A percentile compares a stretch with the other conserved stretches of the same genome.
Conservation (phyloP, 169 alveolate species). For the Eimeria necatrix region DNA sequence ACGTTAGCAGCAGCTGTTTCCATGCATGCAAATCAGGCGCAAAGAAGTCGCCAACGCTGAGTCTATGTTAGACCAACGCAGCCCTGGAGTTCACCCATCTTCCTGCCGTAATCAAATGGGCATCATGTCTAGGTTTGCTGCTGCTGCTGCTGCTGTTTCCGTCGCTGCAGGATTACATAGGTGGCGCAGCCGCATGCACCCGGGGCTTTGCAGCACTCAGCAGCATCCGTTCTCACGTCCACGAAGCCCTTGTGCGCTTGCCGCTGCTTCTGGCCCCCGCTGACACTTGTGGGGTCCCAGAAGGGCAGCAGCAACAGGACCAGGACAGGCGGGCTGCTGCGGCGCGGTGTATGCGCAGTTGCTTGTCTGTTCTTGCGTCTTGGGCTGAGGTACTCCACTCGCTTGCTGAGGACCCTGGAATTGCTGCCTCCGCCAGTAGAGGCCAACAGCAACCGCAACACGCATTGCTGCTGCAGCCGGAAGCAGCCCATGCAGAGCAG, state of each 20-base stretch:
- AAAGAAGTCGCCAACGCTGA: too few species aligned
- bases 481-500: slow-evolving; percentile 51
- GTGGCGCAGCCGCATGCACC: slow-evolving; percentile 47
- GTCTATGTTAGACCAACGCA: too few species aligned
- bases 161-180: slow-evolving; percentile 30
- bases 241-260: slow-evolving; percentile 2
- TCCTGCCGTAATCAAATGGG: too few species aligned
- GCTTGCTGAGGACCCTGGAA: background rate
- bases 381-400: slow-evolving; percentile 47
- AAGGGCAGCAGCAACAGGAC: slow-evolving; percentile 35
- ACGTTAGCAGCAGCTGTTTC: too few species aligned
- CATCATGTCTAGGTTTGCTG: background rate
- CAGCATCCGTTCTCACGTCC: slow-evolving; percentile 46
- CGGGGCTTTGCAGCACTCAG: slow-evolving; percentile 48
- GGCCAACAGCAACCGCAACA: slow-evolving; percentile 46
- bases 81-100: too few species aligned
- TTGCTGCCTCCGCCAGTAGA: slow-evolving; percentile 25
- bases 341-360: slow-evolving; percentile 37
- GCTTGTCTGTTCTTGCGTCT: slow-evolving; percentile 14
- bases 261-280: slow-evolving; percentile 24
- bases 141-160: slow-evolving; percentile 15
- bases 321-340: slow-evolving; percentile 47
- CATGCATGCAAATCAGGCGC: too few species aligned
- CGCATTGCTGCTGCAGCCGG: background rate
- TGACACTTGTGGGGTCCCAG: background rate